phyloP scores from a whole-genome alignment of 2,329 filamentous ascomycete species.

The Xenoacremonium recifei region DNA sequence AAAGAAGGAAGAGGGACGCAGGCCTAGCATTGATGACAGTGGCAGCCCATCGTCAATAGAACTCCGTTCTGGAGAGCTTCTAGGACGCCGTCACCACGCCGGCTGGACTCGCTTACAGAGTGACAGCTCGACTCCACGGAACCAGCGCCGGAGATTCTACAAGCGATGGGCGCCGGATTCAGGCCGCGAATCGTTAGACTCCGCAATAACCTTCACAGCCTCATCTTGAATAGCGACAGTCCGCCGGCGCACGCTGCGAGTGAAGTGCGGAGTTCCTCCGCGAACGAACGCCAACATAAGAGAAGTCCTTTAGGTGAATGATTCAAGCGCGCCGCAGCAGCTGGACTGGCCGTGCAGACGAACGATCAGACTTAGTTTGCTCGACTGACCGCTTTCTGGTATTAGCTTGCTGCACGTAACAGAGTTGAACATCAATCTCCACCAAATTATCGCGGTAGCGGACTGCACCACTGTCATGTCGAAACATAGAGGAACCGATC shows the following conservation, averaged over 20 bases:
- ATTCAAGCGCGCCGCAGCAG: too few relatives aligned
- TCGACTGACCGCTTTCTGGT: background rate
- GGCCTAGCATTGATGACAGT: background rate
- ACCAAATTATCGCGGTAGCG: too few relatives aligned
- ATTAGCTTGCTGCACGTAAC: background rate
- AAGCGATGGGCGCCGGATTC: slow-evolving; percentile 8
- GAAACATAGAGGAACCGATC: too few relatives aligned
- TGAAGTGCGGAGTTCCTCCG: too few relatives aligned
- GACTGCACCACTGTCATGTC: too few relatives aligned
- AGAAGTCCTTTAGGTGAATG: too few relatives aligned
- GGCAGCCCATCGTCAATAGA: background rate
- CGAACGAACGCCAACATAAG: too few relatives aligned
- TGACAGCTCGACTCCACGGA: slow-evolving; percentile 8
- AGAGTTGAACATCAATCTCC: background rate
- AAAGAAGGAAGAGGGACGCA: slow-evolving; percentile 11
- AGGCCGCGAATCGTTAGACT: background rate
- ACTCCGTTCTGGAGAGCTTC: slow-evolving; percentile 7
- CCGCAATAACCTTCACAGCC: too few relatives aligned
- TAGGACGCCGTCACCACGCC: slow-evolving; percentile 15
- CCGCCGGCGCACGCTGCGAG: too few relatives aligned
- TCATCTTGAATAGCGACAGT: too few relatives aligned
- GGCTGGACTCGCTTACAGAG: slow-evolving; percentile 15
- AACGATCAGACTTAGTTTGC: background rate
- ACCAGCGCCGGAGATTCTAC: slow-evolving; percentile 9
- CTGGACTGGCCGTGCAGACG: background rate